Evolutionary conservation across 129 eudicot genomes (phyloP), one percentile per base, ranked within the genome.

Genomic region (Helichrysum umbraculigerum): DNA sequence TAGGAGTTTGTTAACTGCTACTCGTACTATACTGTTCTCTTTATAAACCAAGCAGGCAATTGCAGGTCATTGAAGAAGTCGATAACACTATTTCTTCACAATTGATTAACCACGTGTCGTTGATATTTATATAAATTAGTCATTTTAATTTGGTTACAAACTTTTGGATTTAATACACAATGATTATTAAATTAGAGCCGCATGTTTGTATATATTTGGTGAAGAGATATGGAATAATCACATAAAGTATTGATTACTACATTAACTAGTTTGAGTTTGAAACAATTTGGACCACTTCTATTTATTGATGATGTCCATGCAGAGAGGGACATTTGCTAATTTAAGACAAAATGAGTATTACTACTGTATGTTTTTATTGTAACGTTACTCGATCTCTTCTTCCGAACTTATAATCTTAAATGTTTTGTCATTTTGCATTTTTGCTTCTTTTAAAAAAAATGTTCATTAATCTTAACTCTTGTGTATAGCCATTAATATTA

Each of bases 281-380:
- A 65, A 72, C 29, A 28, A 11, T 20, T 57, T 29, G 70, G 75
- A 80, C 79, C 79, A 73, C 70, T 58, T 73, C 56, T 52, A 28
- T 57, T 30, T 17, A 30, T 78, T 61, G 65, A 61, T 51, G 35
- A 25, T 78, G 22, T 37, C 17, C 37, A 35, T 28, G 52, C 66
- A n/a, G 30, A 21, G 34, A 69, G 62, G 71, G 76, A 60, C 70
- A 69, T 20, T 20, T 66, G 41, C 34, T 42, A 29, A 47, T 32
- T 61, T 17, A 44, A 62, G n/a, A n/a, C 44, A 75, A 62, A 61
- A 7, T 21, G 33, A n/a, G 25, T 75, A 9, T 15, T 74, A 14
- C 4, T 32, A 0, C 4, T 32, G 34, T 25, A 32, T 32, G 34
- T 32, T 62, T 15, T 74, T 39, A 17, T 35, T 0, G 39, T 35